These are phyloP conservation scores for Sporothrix curviconia DNA, from an alignment of 2,329 filamentous ascomycete genomes.

Conservation along the genomic window DNA sequence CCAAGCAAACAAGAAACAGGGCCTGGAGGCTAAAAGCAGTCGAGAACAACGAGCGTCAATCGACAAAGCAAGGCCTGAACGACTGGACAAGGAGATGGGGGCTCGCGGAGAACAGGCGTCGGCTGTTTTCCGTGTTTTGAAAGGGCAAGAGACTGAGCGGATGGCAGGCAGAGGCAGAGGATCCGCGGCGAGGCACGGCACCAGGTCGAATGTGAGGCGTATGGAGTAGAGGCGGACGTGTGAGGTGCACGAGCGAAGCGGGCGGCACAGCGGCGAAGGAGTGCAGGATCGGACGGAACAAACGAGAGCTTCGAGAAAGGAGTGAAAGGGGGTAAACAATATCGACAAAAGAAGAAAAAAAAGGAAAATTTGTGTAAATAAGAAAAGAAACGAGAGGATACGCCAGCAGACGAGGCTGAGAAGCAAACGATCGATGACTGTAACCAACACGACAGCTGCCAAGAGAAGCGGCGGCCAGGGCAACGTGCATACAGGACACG, in stretches of 20 bases:
- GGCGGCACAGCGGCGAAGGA: not conserved
- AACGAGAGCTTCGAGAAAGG: too few relatives aligned
- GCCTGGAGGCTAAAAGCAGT: slow-evolving; percentile 4
- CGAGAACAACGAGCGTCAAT: not conserved
- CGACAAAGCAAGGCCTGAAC: not conserved
- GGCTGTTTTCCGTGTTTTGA: slow-evolving; percentile 7
- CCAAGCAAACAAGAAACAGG: slow-evolving; percentile 5
- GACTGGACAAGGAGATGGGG: not conserved
- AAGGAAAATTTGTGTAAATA: not conserved
- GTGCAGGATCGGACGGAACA: too few relatives aligned
- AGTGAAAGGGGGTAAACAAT: not conserved
- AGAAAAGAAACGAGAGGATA: not conserved
- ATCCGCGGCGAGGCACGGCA: slow-evolving; percentile 10
- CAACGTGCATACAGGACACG: not conserved
- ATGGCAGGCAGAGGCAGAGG: slow-evolving; percentile 1
- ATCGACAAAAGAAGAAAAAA: not conserved
- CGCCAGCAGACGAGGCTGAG: not conserved
- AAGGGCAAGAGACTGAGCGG: not conserved
- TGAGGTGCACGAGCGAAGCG: slow-evolving; percentile 1
- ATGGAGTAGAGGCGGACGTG: slow-evolving; percentile 8
- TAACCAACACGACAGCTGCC: too few relatives aligned
- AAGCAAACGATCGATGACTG: not conserved
- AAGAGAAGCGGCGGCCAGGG: not conserved
- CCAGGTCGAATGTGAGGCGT: slow-evolving; percentile 4
- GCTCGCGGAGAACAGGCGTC: slow-evolving; percentile 5